phyloP scores from a whole-genome alignment of 768 basidiomycete species.

The Suillus weaverae region DNA sequence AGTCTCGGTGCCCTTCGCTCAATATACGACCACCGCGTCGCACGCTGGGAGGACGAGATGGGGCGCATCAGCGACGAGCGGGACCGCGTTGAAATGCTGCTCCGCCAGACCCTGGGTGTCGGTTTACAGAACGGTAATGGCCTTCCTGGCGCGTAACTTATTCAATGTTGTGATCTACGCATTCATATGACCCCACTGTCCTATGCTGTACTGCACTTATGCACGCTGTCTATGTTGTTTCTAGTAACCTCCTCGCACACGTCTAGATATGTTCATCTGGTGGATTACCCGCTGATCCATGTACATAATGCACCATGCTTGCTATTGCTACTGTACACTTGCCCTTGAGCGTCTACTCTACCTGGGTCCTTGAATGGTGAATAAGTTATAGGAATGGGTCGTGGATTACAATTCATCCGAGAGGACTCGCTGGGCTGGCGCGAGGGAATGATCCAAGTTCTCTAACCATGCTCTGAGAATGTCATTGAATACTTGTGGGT shows the following conservation, averaged over 20 bases:
- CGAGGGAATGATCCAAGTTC: background rate
- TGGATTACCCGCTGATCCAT: background rate
- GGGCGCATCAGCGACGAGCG: constrained; percentile 62
- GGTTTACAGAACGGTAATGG: constrained; percentile 28
- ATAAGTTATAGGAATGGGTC: background rate
- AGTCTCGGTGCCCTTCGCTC: constrained; percentile 61
- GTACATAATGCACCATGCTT: constrained; percentile 3
- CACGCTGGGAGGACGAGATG: constrained; percentile 73
- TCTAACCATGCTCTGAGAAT: constrained; percentile 55
- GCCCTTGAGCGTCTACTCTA: background rate
- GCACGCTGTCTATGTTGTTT: background rate
- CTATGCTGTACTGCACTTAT: constrained; percentile 6
- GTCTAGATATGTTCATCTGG: constrained; percentile 1
- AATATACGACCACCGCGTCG: constrained; percentile 70
- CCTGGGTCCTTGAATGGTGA: background rate
- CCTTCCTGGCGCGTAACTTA: background rate
- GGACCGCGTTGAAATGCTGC: constrained; percentile 62
- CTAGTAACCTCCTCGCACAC: no score
- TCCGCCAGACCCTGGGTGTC: constrained; percentile 63
- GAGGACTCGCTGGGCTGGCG: background rate
- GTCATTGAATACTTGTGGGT: constrained; percentile 51
- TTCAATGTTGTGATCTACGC: background rate
- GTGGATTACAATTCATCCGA: background rate
- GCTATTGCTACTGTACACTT: background rate
- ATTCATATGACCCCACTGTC: background rate